These are phyloP conservation scores for Clitocybe nebularis DNA, from an alignment of 1,284 basidiomycete genomes.

Conservation along the genomic window DNA sequence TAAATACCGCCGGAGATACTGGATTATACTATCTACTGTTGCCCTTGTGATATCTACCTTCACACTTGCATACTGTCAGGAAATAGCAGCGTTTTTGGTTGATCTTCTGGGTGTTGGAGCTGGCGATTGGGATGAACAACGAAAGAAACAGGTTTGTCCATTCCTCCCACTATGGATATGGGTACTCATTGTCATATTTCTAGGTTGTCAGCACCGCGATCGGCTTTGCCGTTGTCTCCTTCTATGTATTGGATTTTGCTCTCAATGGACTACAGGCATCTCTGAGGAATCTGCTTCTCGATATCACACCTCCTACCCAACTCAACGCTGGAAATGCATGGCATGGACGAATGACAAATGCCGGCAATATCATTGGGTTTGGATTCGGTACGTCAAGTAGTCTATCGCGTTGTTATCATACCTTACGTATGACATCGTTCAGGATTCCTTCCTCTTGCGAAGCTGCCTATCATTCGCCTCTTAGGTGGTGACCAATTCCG, in stretches of 20 bases:
- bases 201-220: constrained; percentile 75
- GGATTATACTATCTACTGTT: constrained; percentile 82
- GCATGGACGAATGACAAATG: constrained; percentile 93
- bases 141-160: constrained; percentile 51
- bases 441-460: constrained; percentile 84
- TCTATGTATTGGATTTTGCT: constrained; percentile 93
- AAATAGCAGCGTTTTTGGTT: constrained; percentile 72
- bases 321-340: constrained; percentile 95
- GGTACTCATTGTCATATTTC: too few species aligned
- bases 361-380: constrained; percentile 92
- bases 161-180: too few species aligned
- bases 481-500: constrained; percentile 95
- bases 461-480: constrained; percentile 69
- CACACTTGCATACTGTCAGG: constrained; percentile 82
- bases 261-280: constrained; percentile 94
- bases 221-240: constrained; percentile 83
- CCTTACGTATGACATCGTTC: constrained; percentile 4
- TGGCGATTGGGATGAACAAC: constrained; percentile 88
- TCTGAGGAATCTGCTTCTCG: constrained; percentile 86
- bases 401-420: constrained; percentile 1
- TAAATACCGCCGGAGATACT: constrained; percentile 84
- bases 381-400: constrained; percentile 65
- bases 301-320: constrained; percentile 84
- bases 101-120: constrained; percentile 74
- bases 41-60: constrained; percentile 69